Evolutionary conservation across 345 rosid species (phyloP).

Genomic region (Orychophragmus violaceus): DNA sequence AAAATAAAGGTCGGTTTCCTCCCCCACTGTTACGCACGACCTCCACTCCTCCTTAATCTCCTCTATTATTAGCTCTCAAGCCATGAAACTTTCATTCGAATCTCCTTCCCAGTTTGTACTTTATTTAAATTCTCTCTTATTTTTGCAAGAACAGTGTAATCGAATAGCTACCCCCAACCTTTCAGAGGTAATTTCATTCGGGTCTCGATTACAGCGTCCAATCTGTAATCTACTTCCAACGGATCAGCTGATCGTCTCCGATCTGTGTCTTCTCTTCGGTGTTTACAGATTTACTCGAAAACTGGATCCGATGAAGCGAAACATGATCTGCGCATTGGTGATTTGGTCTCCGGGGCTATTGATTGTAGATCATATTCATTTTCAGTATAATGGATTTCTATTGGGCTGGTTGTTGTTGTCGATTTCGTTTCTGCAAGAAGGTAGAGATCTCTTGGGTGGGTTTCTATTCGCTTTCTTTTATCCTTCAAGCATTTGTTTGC

Average conservation of each 20-base stretch:
- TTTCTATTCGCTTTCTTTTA: conserved; percentile 64
- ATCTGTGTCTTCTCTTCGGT: conserved; percentile 55
- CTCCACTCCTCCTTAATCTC: no score
- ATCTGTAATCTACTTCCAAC: conserved; percentile 61
- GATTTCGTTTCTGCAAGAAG: conserved; percentile 67
- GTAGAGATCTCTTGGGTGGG: conserved; percentile 81
- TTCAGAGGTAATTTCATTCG: no score
- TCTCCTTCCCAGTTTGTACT: no score
- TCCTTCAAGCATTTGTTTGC: conserved; percentile 96
- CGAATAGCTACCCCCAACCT: no score
- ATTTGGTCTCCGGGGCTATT: conserved; percentile 81
- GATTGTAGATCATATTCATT: conserved; percentile 89
- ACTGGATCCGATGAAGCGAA: conserved; percentile 31
- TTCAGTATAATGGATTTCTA: conserved; percentile 89
- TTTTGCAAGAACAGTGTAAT: no score
- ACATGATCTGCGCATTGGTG: conserved; percentile 53
- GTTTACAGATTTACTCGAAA: conserved; percentile 43
- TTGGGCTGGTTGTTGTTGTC: conserved; percentile 73
- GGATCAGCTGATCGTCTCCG: conserved; percentile 59
- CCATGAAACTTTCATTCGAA: no score
- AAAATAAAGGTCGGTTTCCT: no score
- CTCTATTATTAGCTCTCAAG: no score
- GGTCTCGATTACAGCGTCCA: conserved; percentile 53
- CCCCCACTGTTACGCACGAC: no score
- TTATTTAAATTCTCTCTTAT: no score